Percentiles rank a stretch among this genome's conserved stretches.
phyloP scores from a whole-genome alignment of 1,284 basidiomycete genomes.

The Cryptococcus sp. region DNA sequence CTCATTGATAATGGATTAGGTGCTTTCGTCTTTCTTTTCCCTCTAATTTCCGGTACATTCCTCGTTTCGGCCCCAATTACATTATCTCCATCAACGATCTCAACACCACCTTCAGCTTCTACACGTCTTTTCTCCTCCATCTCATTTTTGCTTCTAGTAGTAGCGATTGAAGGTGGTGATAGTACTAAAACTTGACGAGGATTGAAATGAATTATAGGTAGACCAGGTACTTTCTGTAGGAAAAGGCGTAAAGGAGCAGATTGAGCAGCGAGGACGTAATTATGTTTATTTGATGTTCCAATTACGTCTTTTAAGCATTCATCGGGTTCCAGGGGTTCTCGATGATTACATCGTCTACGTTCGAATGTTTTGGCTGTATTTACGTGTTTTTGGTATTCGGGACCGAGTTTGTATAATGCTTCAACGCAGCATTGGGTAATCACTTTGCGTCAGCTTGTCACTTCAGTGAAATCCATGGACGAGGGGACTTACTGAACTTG shows the following conservation, averaged over 20 bases:
- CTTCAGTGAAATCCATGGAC: neutral
- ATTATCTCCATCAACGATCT: slow-evolving; percentile 38
- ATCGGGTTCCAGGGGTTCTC: slow-evolving; percentile 69
- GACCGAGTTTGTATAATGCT: slow-evolving; percentile 77
- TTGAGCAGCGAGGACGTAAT: slow-evolving; percentile 80
- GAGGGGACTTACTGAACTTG: slow-evolving; percentile 73
- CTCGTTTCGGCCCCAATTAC: slow-evolving; percentile 52
- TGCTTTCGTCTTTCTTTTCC: slow-evolving; percentile 69
- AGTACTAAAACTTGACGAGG: slow-evolving; percentile 81
- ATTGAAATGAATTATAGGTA: slow-evolving; percentile 83
- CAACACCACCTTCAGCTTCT: slow-evolving; percentile 31
- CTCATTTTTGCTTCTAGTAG: slow-evolving; percentile 62
- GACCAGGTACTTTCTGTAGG: slow-evolving; percentile 67
- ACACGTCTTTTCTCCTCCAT: slow-evolving; percentile 51
- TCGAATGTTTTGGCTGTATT: slow-evolving; percentile 91
- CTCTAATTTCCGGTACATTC: slow-evolving; percentile 50
- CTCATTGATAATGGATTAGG: slow-evolving; percentile 91
- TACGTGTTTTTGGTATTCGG: slow-evolving; percentile 63
- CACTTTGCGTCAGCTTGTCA: slow-evolving; percentile 56
- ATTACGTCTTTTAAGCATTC: slow-evolving; percentile 80
- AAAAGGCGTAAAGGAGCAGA: slow-evolving; percentile 62
- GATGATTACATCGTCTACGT: slow-evolving; percentile 89
- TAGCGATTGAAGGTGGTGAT: slow-evolving; percentile 75
- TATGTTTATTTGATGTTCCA: slow-evolving; percentile 81
- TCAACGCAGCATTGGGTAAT: slow-evolving; percentile 94